Base-by-base conservation (phyloP, 1,139 yeast genomes). In the Debaryomyces sp. region DNA sequence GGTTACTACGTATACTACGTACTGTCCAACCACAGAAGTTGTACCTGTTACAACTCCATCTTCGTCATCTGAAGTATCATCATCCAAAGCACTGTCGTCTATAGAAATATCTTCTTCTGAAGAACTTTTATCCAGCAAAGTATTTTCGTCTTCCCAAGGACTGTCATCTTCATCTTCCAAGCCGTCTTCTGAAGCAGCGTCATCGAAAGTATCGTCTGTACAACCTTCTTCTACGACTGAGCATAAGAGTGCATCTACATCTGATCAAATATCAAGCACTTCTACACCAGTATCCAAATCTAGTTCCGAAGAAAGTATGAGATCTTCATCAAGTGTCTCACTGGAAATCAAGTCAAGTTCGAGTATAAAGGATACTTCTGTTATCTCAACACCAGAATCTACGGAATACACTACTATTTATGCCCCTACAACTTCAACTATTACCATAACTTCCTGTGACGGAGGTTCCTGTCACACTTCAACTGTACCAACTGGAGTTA, bases 401-500 rank as follows among this genome's bases (percentile, higher is more conserved):
- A 42, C 43, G 2, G 36, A 30, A 5, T 41, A 30, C 22, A 41
- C 43, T 4, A 41, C 45, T 2, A 21, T 42, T 6, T 27, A 35
- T 29, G 41, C 35, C 2, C 26, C 33, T 6, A 42, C 32, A 12
- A 42, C 45, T 8, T 24, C 45, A 13, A 32, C 37, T 1, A 12
- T 45, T 15, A 60, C 67, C 50, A 54, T 62, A 50, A 60, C 70
- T 37, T 44, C 50, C 33, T 49, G 52, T 29, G 33, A 41, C 6
- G 15, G 27, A 6, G 18, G 37, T 23, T 32, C 41, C 3, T 49
- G 52, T 29, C 42, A 42, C 54, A 46, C 66, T 43, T 58, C 57
- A 41, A 54, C 66, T 33, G 58, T 60, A 26, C 56, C 68, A 36
- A 65, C 73, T 12, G 71, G 71, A 33, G 43, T 46, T 15, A 47